Evolutionary conservation across 345 rosid genomes (phyloP), one percentile per base, ranked within the genome.

Genomic region (Toxicodendron radicans): DNA sequence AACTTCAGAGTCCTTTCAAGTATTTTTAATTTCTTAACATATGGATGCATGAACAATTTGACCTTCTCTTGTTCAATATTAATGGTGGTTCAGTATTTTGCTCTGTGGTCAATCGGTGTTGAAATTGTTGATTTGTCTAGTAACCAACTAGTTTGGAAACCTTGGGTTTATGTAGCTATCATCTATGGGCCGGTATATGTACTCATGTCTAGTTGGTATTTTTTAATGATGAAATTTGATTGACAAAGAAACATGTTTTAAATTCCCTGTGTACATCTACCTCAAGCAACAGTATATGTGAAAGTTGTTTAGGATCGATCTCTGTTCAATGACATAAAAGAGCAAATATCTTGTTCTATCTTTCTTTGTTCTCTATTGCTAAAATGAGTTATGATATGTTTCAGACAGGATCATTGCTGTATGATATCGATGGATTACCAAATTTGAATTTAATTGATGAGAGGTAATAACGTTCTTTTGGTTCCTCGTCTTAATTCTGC

Each of bases 321-420:
- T 43, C 38, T 60, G 9, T 21, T 58, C 8, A 7, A 17, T 48
- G 23, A 33, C 32, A 9, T 59, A 10, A n/a, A 64, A 21, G 60
- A 59, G 32, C 52, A 59, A 60, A 75, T 57, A 68, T 20, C 23
- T 5, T 57, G 35, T 18, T 46, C 7, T 70, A 21, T 16, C n/a
- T 23, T n/a, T 27, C n/a, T 58, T 1, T 66, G 61, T 18, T 56
- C 58, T 38, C 21, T 71, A 49, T 56, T 68, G 35, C 51, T 58
- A 32, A 75, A 67, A 23, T 18, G 48, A 43, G 71, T 38, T 77
- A 58, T 64, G 30, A 41, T 66, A 57, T 46, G 64, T 72, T 13
- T 7, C 77, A 83, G 88, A 79, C 79, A n/a, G 84, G 79, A 74
- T 68, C 71, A 1, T 27, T 84, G 65, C 62, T 83, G 78, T 60